Evolutionary conservation across 305 asterid species (phyloP).

Genomic region (Solanum hybrid): DNA sequence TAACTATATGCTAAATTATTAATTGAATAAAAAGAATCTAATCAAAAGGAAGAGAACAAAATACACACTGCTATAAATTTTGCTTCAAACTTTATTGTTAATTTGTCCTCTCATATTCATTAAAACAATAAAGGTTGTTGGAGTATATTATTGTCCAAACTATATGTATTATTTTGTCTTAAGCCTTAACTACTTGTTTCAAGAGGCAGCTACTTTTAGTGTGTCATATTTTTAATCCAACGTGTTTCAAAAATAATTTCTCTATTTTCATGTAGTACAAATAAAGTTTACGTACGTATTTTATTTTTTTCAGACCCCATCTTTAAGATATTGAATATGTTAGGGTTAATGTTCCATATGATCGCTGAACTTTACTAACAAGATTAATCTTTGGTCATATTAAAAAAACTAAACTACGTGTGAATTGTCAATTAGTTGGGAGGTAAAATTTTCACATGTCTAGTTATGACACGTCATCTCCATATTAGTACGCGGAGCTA

Average conservation of each 20-base stretch:
- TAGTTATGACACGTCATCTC: neutral
- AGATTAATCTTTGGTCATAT: neutral
- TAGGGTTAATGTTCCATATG: neutral
- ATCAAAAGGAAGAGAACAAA: neutral
- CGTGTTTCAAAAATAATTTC: neutral
- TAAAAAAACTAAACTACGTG: neutral
- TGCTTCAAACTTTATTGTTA: neutral
- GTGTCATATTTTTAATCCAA: too few species aligned
- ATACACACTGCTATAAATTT: neutral
- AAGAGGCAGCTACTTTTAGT: neutral
- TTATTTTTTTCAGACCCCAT: too few species aligned
- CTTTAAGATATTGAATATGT: neutral
- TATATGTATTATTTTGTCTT: neutral
- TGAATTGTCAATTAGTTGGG: neutral
- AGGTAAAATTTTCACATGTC: neutral
- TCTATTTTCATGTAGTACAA: neutral
- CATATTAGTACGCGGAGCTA: neutral
- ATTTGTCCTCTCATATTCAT: neutral
- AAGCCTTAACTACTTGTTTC: neutral
- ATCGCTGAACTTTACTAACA: neutral
- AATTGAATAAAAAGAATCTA: neutral
- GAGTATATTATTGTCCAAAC: neutral
- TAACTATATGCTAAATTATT: neutral
- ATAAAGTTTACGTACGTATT: neutral
- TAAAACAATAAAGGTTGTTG: neutral